phyloP scores from a whole-genome alignment of 2,329 filamentous ascomycete species.

The Grosmannia serpens region DNA sequence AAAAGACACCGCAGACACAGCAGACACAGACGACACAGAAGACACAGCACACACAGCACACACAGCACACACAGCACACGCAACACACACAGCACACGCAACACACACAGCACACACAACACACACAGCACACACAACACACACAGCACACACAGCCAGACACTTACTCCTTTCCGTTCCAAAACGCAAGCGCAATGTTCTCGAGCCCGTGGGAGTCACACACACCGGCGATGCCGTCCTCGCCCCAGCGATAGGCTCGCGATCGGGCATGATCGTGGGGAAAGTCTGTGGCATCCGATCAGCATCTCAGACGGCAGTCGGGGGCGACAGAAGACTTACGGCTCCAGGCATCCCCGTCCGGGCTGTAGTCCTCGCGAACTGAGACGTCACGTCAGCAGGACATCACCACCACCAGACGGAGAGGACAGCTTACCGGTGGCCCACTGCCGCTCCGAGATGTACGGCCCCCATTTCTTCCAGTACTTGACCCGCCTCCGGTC shows the following conservation, averaged over 20 bases:
- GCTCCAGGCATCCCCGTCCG: constrained; percentile 89
- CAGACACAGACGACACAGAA: background rate
- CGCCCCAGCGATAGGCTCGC: constrained; percentile 86
- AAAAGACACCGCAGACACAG: background rate
- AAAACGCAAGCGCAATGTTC: constrained; percentile 92
- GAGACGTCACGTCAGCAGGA: constrained; percentile 9
- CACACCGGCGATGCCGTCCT: constrained; percentile 93
- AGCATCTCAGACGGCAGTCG: no score
- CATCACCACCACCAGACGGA: background rate
- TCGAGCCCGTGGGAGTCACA: constrained; percentile 81
- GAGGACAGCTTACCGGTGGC: constrained; percentile 57
- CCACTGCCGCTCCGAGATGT: constrained; percentile 91
- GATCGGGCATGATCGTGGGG: constrained; percentile 85
- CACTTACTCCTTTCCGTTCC: constrained; percentile 89
- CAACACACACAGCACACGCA: background rate
- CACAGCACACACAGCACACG: background rate
- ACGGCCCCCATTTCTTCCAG: constrained; percentile 98
- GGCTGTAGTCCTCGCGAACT: constrained; percentile 67
- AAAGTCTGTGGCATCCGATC: no score
- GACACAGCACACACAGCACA: background rate
- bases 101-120: background rate
- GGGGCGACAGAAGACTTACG: constrained; percentile 44
- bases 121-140: background rate
- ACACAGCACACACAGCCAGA: background rate
- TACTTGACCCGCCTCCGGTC: constrained; percentile 77